A percentile compares a stretch with the other conserved stretches of the same genome.
Evolutionary conservation across 768 basidiomycete species (phyloP).

Genomic region (Suillus bovinus): DNA sequence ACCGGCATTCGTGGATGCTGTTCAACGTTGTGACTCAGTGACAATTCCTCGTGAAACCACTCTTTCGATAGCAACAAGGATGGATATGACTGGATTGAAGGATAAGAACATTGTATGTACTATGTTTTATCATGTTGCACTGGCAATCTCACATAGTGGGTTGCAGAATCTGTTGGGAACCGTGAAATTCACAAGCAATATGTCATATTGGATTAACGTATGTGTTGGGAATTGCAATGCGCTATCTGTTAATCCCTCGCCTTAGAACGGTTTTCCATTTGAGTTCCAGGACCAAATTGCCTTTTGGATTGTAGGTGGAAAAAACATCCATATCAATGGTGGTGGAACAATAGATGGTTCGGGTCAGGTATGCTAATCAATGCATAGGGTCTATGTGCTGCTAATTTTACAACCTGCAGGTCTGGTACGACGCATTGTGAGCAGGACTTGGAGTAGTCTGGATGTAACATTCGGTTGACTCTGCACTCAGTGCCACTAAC

Average conservation of each 20-base stretch:
- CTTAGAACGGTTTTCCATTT: conserved; percentile 51
- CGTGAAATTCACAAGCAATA: conserved; percentile 48
- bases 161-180: conserved; percentile 50
- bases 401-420: conserved; percentile 26
- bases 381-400: background rate
- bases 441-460: conserved; percentile 16
- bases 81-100: conserved; percentile 54
- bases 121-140: conserved; percentile 12
- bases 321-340: conserved; percentile 49
- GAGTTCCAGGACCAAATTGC: conserved; percentile 54
- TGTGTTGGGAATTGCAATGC: conserved; percentile 7
- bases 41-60: conserved; percentile 46
- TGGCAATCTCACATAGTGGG: background rate
- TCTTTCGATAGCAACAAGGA: conserved; percentile 48
- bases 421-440: conserved; percentile 57
- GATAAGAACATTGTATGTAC: conserved; percentile 48
- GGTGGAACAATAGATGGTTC: conserved; percentile 67
- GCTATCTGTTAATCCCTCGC: background rate
- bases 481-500: conserved; percentile 39
- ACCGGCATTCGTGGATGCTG: conserved; percentile 46
- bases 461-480: background rate
- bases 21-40: conserved; percentile 42
- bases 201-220: conserved; percentile 56
- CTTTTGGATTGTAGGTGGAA: conserved; percentile 57
- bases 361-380: conserved; percentile 48